A percentile compares a stretch with the other conserved stretches of the same genome.
Conservation (phyloP, 768 basidiomycete genomes). For the Naganishia friedmannii region DNA sequence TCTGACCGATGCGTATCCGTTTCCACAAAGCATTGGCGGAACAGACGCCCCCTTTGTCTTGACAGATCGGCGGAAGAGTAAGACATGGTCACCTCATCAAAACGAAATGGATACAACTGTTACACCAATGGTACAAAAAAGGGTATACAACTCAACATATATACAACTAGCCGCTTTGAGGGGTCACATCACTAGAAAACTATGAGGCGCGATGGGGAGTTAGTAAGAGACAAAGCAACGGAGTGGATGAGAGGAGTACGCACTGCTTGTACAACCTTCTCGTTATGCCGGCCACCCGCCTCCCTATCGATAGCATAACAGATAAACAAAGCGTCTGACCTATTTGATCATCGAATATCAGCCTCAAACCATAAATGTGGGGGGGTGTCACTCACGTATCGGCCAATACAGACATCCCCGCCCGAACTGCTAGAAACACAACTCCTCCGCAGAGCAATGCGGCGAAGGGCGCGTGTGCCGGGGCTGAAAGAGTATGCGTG, state of each 20-base stretch:
- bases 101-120: too few relatives aligned
- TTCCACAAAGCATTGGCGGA: too few relatives aligned
- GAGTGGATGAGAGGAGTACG: background rate
- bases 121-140: too few relatives aligned
- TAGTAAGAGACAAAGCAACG: background rate
- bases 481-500: constrained; percentile 71
- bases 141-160: background rate
- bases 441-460: constrained; percentile 73
- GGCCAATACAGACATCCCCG: constrained; percentile 75
- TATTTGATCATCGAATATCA: constrained; percentile 37
- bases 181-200: background rate
- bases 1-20: too few relatives aligned
- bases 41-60: too few relatives aligned
- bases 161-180: background rate
- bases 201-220: background rate
- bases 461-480: constrained; percentile 70
- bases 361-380: background rate
- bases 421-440: constrained; percentile 75
- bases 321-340: constrained; percentile 65
- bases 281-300: constrained; percentile 57
- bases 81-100: too few relatives aligned
- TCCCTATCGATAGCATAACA: constrained; percentile 68
- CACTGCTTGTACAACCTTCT: constrained; percentile 59
- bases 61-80: too few relatives aligned
- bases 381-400: constrained; percentile 60